Base-by-base conservation (phyloP, 306 rosid species). In the Aeschynomene evenia region DNA sequence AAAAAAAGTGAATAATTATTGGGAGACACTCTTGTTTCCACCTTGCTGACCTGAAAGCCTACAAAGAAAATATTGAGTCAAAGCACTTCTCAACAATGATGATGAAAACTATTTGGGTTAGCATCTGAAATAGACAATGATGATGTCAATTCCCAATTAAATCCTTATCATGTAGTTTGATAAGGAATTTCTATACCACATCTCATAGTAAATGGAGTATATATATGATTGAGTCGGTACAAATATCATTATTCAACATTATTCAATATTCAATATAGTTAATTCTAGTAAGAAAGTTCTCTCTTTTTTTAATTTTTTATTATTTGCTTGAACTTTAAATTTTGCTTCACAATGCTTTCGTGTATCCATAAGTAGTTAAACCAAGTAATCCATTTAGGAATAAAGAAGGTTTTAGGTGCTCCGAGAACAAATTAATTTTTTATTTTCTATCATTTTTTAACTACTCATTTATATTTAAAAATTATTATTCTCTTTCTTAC, bases 21-120 rank as follows among this genome's bases (percentile, higher is more conserved):
- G 89, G 89, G 84, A 58, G 76, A 78, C 91, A 84, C 54, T 60
- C 79, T 68, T 75, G 71, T 77, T 79, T 80, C 82, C 66, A 59
- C 73, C 78, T 50, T 75, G 86, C 80, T 51, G 57, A 37, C 78
- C 54, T 79, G 20, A 79, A 64, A 64, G 84, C 87, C 80, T 79
- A 87, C 79, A 81, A 43, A 13, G 36, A n/a, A 34, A 46, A 58
- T 75, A 45, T 60, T 43, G 28, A 6, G 67, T 79, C 72, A 73
- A 83, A 79, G 58, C 70, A 57, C 73, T 77, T 58, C 16, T 61
- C 53, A 28, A 23, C 70, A 21, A 26, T 53, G 18, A 42, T 39
- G 66, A 65, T 28, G 40, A 34, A 68, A 79, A 43, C 58, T 73
- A 58, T 43, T 73, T 72, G 56, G 70, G 63, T 45, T 70, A 66